These are phyloP conservation scores for Reutealis trisperma DNA, from an alignment of 345 rosid genomes.

Conservation along the genomic window DNA sequence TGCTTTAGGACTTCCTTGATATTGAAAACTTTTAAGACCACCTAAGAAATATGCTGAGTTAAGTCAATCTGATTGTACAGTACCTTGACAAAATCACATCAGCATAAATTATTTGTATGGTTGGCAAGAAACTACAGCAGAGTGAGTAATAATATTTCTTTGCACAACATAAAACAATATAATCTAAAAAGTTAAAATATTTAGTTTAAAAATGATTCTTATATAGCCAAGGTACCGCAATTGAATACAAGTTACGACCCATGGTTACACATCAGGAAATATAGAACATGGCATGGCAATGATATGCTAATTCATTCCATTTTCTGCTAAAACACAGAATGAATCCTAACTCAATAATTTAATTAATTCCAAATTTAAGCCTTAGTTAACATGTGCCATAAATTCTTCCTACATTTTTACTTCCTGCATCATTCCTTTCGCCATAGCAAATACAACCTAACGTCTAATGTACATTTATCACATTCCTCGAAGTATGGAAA, in stretches of 20 bases:
- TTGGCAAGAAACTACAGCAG: not conserved
- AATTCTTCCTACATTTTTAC: not conserved
- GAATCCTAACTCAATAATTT: not conserved
- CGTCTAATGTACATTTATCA: not conserved
- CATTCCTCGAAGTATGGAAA: not conserved
- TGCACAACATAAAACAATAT: not conserved
- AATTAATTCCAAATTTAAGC: not conserved
- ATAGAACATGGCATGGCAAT: not conserved
- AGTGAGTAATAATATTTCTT: not conserved
- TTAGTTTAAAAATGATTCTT: too few relatives aligned
- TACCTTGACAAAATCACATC: not conserved
- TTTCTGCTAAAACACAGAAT: not conserved
- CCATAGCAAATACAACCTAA: not conserved
- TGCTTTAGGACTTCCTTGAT: not conserved
- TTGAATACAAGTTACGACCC: not conserved
- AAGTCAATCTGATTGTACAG: not conserved
- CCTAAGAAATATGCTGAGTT: not conserved
- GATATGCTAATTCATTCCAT: not conserved
- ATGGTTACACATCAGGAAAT: not conserved
- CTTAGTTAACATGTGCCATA: not conserved
- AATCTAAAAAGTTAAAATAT: too few relatives aligned
- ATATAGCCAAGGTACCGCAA: not conserved
- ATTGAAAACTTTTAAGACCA: too few relatives aligned
- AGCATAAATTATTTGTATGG: not conserved
- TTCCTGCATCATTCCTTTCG: not conserved